Percentiles rank a stretch among this genome's conserved stretches.
Evolutionary conservation across 495 filamentous ascomycete species (phyloP).

Genomic region (Poronia punctata): DNA sequence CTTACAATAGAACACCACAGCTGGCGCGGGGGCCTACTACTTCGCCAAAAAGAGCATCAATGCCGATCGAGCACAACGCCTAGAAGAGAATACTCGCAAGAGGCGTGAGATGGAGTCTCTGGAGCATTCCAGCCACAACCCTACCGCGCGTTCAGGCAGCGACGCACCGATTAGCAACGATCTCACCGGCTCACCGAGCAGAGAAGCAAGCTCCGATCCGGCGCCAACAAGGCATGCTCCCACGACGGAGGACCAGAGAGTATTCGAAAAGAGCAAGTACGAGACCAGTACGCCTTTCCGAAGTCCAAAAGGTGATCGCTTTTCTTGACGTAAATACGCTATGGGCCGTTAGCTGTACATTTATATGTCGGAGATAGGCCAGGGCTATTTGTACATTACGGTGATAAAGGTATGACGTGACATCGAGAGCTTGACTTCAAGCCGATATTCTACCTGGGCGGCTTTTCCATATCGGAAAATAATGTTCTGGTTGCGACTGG

Average conservation of each 20-base stretch:
- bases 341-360: background rate
- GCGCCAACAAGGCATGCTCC: conserved; percentile 81
- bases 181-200: conserved; percentile 65
- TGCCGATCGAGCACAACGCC: conserved; percentile 67
- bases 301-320: conserved; percentile 75
- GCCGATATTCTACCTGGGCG: no score
- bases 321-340: conserved; percentile 37
- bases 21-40: conserved; percentile 82
- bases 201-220: conserved; percentile 73
- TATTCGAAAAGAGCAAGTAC: conserved; percentile 84
- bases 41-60: conserved; percentile 95
- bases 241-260: conserved; percentile 59
- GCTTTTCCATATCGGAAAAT: no score
- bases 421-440: no score
- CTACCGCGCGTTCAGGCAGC: conserved; percentile 7
- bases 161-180: conserved; percentile 28
- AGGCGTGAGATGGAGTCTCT: conserved; percentile 54
- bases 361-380: no score
- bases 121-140: conserved; percentile 44
- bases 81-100: conserved; percentile 58
- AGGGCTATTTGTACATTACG: conserved; percentile 6
- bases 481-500: no score
- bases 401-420: conserved; percentile 12
- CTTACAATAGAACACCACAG: no score
- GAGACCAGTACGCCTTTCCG: conserved; percentile 63